Conservation (phyloP, 129 eudicot genomes). For the Saussurea involucrata region DNA sequence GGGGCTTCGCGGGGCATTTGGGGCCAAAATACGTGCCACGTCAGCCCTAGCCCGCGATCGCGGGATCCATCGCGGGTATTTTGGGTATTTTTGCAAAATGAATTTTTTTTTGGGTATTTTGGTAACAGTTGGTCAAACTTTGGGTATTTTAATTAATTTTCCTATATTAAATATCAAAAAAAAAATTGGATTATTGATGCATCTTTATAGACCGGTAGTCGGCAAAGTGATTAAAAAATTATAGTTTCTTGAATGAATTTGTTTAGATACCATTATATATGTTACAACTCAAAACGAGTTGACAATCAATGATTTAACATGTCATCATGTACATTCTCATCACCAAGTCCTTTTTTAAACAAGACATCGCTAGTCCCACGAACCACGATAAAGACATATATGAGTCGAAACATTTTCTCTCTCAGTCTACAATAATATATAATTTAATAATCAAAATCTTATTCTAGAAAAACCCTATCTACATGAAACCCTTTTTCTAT, state of each 20-base stretch:
- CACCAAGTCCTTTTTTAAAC: neutral
- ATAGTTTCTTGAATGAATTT: neutral
- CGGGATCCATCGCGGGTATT: no score
- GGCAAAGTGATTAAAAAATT: neutral
- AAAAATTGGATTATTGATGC: neutral
- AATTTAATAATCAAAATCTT: neutral
- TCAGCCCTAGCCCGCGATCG: no score
- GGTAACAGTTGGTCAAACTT: no score
- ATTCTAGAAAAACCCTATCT: neutral
- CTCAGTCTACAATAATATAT: conserved; percentile 14
- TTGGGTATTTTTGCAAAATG: no score
- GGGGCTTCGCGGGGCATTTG: no score
- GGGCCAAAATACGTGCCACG: no score
- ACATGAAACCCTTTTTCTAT: no score
- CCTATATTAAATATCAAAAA: no score
- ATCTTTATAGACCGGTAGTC: neutral
- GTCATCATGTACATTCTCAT: neutral
- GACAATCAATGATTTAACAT: neutral
- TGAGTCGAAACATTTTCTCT: neutral
- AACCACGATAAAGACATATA: conserved; percentile 4
- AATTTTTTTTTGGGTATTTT: no score
- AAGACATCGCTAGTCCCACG: neutral
- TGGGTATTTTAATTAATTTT: no score
- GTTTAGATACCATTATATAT: neutral
- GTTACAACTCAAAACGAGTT: neutral